Evolutionary conservation across 2,329 filamentous ascomycete genomes (phyloP).

Genomic region (Ceratocystis diversiconidia): DNA sequence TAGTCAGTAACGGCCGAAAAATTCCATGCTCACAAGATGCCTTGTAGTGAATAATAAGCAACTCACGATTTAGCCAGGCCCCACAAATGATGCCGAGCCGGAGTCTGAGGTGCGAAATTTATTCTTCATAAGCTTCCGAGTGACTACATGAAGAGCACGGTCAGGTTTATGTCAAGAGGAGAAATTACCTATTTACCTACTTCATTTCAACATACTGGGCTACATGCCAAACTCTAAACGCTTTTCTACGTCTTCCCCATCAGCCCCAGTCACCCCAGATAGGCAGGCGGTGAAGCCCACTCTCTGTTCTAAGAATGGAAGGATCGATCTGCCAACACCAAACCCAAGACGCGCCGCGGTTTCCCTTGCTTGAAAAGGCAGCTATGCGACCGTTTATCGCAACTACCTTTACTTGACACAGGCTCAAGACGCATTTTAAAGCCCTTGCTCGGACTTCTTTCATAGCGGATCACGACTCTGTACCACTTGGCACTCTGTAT

Average conservation of each 20-base stretch:
- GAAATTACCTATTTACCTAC: not conserved
- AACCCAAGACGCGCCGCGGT: conserved; percentile 13
- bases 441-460: not conserved
- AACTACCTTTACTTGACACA: not conserved
- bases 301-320: conserved; percentile 13
- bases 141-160: not conserved
- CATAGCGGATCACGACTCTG: not conserved
- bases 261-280: not conserved
- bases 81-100: not conserved
- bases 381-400: not conserved
- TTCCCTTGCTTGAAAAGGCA: not conserved
- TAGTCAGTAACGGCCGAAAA: not conserved
- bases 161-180: not conserved
- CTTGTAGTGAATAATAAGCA: not conserved
- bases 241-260: not conserved
- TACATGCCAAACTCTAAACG: not conserved
- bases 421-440: not conserved
- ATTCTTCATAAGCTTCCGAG: not conserved
- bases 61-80: conserved; percentile 1
- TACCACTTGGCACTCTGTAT: too few relatives aligned
- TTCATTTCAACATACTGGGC: not conserved
- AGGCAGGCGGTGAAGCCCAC: conserved; percentile 22
- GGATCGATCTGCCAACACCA: conserved; percentile 2
- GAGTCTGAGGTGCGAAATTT: not conserved
- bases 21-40: too few relatives aligned